Conservation (phyloP, 139 green algal genomes). For the Parachlorella kessleri region DNA sequence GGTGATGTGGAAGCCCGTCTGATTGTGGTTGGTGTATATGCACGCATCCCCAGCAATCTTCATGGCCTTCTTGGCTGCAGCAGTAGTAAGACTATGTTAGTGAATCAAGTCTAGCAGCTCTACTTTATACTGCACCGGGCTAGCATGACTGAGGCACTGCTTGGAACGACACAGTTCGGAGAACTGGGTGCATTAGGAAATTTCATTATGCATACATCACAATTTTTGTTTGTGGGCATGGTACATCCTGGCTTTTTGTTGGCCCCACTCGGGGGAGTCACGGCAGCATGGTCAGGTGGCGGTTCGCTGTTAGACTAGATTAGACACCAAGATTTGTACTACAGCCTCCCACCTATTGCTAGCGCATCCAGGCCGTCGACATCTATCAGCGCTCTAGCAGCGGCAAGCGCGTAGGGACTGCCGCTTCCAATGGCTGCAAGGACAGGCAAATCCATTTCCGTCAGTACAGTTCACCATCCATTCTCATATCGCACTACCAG, state of each 20-base stretch:
- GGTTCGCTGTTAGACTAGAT: neutral
- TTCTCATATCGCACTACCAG: too few relatives aligned
- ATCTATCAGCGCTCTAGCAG: conserved; percentile 81
- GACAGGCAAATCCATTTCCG: too few relatives aligned
- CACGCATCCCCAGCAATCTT: conserved; percentile 87
- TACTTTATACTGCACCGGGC: neutral
- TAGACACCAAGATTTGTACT: too few relatives aligned
- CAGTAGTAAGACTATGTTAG: neutral
- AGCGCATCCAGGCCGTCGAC: conserved; percentile 63
- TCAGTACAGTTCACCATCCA: too few relatives aligned
- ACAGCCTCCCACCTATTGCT: conserved; percentile 57
- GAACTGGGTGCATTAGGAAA: too few relatives aligned
- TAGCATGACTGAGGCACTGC: conserved; percentile 4
- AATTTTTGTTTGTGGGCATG: neutral
- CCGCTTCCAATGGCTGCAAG: conserved; percentile 74
- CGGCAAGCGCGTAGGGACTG: conserved; percentile 75
- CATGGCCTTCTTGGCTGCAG: conserved; percentile 77
- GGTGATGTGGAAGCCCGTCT: conserved; percentile 41
- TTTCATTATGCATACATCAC: neutral
- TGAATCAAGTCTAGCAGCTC: neutral
- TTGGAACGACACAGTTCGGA: neutral
- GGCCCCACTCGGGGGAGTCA: neutral
- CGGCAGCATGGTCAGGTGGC: neutral
- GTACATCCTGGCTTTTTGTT: neutral
- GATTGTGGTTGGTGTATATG: conserved; percentile 95